Base-by-base conservation (phyloP, 495 filamentous ascomycete species). In the Penicillium salamii region DNA sequence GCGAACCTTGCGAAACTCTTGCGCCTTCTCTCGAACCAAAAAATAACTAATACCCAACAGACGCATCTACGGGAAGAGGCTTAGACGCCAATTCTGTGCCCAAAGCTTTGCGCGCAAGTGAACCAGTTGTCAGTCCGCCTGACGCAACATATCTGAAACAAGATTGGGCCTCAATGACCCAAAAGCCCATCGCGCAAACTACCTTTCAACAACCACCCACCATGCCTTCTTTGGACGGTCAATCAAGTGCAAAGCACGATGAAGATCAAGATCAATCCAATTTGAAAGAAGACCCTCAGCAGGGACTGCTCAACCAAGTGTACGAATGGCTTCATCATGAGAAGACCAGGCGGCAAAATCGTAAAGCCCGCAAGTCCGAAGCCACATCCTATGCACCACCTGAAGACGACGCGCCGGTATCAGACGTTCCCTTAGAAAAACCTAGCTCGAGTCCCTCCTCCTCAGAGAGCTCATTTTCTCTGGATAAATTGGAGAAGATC, bases 311-410 rank as follows among this genome's bases (percentile, higher is more conserved):
- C 32, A 74, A 79, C 34, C 88, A 92, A 61, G 82, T 96, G 18
- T 72, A 77, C 17, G 82, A 85, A 49, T 96, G 91, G 91, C 73
- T 96, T 33, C 78, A 89, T 44, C 77, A 80, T 34, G 89, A 95
- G 64, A 88, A 86, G 65, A 62, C 71, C 21, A 89, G 85, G 64
- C 81, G 75, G 55, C 75, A 75, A 42, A 65, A 68, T 15, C 74
- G 74, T 43, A 80, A 77, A 49, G 58, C 55, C 21, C 61, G 61
- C 1, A 54, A 57, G 34, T 47, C 50, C 56, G 62, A 71, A 8
- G 72, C 68, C 47, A 50, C 35, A 32, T 55, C 51, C 38, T 41
- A 39, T 26, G 49, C 53, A 34, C 38, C 49, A 36, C 69, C 61
- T n/a, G 50, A 51, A 32, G 67, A 64, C 13, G 54, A 54, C 29